Evolutionary conservation across 108 stramenopile genomes (phyloP).

Genomic region (Nitzschia sp.): DNA sequence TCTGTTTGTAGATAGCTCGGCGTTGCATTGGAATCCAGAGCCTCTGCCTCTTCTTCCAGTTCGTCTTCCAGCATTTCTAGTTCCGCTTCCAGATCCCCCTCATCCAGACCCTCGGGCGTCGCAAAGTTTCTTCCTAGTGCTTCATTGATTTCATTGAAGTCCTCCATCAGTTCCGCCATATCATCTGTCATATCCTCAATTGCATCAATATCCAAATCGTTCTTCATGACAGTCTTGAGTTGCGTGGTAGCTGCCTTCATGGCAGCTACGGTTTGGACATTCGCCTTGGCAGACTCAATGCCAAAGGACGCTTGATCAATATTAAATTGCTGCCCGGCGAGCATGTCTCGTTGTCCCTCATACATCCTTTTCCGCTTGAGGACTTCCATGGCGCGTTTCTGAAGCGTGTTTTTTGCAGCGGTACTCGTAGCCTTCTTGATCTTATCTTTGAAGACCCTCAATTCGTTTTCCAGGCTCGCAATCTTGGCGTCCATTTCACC

Average conservation of each 20-base stretch:
- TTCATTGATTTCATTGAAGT: conserved; percentile 95
- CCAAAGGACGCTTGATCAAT: conserved; percentile 95
- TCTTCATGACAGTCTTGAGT: conserved; percentile 82
- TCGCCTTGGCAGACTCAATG: conserved; percentile 95
- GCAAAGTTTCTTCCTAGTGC: conserved; percentile 92
- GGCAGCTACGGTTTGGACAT: conserved; percentile 87
- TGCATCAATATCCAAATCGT: conserved; percentile 92
- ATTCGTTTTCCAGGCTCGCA: conserved; percentile 72
- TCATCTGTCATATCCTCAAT: conserved; percentile 95
- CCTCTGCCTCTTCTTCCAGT: conserved; percentile 76
- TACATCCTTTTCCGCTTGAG: conserved; percentile 97
- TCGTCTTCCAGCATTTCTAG: conserved; percentile 95
- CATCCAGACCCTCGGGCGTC: conserved; percentile 94
- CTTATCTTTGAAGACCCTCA: conserved; percentile 82
- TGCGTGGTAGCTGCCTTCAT: conserved; percentile 94
- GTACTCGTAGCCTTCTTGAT: conserved; percentile 78
- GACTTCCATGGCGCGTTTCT: conserved; percentile 91
- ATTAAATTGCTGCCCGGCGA: conserved; percentile 95
- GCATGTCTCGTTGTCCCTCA: conserved; percentile 94
- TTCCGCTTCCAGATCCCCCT: conserved; percentile 97
- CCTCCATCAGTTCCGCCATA: conserved; percentile 48
- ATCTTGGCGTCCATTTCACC: conserved; percentile 83
- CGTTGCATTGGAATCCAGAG: conserved; percentile 32
- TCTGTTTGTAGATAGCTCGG: conserved; percentile 72
- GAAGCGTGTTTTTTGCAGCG: conserved; percentile 70